Evolutionary conservation across 257 asterid genomes (phyloP), one percentile per base, ranked within the genome.

Genomic region (Coffea canephora): DNA sequence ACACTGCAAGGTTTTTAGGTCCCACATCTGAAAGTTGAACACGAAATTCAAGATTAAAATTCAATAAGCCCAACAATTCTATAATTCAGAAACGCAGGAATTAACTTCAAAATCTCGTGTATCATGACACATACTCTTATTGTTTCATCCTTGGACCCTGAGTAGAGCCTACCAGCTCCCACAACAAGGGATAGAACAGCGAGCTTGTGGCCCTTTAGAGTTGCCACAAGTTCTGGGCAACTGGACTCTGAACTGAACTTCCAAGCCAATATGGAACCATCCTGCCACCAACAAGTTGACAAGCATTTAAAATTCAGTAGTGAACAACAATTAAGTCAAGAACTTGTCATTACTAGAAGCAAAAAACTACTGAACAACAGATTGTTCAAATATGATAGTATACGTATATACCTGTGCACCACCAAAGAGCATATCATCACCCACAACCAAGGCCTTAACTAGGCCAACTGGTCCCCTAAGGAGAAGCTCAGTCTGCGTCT

Each of bases 201-300:
- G 19, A 80, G 83, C 21, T 41, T 43, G 83, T 91, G 94, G 23
- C 84, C 96, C 81, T 79, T 87, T 75, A 86, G 57, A 52, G 54
- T 39, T 54, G 80, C 87, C 77, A 65, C 85, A 16, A 65, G 84
- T 78, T 89, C 87, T 14, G 78, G 82, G 52, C 10, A 36, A 50
- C 61, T 77, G 31, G 83, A 69, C 19, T 72, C 92, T 1, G 79
- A 75, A 68, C 69, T 36, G 69, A 70, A 86, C 71, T 81, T 89
- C 96, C 96, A 91, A 18, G 88, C 91, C 52, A 86, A 76, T 70
- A 92, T 89, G 69, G 86, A 76, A 61, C 93, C 93, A 59, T 18
- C 79, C 83, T 85, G 18, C 83, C 90, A 59, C 86, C 91, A 69
- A 78, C 75, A 77, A 86, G 85, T 3, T n/a, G 19, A 18, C 23